Evolutionary conservation across 73 alveolate species (phyloP), one percentile per base, ranked within the genome.

Genomic region (Uronychia setigera): DNA sequence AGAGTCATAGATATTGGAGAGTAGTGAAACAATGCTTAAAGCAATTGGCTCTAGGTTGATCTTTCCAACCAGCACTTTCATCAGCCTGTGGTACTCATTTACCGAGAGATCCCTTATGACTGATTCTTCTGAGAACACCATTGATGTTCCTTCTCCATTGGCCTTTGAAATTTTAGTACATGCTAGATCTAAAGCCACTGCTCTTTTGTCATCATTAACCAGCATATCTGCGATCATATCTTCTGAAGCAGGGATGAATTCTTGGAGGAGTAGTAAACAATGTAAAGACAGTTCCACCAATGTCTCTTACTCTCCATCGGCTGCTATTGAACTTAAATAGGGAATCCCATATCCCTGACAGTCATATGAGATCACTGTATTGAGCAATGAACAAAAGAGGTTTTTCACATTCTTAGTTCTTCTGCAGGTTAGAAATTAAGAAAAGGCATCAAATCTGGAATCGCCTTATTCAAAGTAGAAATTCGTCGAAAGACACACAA

Each of bases 51-150:
- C 95, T 33, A 90, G 60, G 74, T 90, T 90, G 31, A 90, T 85
- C 85, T 90, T 90, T 25, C 95, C 95, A 59, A 82, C 91, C n/a
- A 90, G 58, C 29, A 90, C 95, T 80, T 88, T 80, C 81, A 90
- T 46, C 27, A 90, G 77, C 58, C 95, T 84, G 78, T 83, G 82
- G 76, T 83, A 86, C 35, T 90, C 95, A 74, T 90, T 90, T 1
- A 75, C 67, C 0, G 95, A 85, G 46, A 90, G 79, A 46, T 90
- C 95, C 14, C 85, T 90, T 27, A 76, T 80, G 28, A 90, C 74
- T 57, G 60, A 29, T 25, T 60, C 67, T 46, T 46, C 67, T 19
- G 5, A 11, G 5, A 46, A 19, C 67, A 46, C 5, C n/a, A 19
- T 5, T 11, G 67, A 11, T n/a, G n/a, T n/a, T n/a, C n/a, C n/a